Percentiles rank a stretch among this genome's conserved stretches.
These are phyloP conservation scores for Boletus tomentosulus DNA, from an alignment of 768 basidiomycete species.

Conservation along the genomic window DNA sequence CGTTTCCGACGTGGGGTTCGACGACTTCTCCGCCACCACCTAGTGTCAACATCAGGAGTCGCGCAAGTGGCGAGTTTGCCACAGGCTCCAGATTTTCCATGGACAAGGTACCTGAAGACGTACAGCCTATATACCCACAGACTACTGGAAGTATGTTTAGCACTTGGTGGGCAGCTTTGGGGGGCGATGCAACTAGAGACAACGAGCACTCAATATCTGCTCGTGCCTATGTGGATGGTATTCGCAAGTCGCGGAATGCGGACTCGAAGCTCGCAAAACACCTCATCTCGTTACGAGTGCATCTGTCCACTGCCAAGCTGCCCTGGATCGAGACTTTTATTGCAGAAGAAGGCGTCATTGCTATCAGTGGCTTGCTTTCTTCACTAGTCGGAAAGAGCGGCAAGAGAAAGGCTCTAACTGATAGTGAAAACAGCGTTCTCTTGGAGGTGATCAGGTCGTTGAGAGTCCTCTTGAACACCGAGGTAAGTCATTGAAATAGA, in stretches of 20 bases:
- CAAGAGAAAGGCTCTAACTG: conserved; percentile 55
- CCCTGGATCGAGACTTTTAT: conserved; percentile 76
- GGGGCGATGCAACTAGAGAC: conserved; percentile 39
- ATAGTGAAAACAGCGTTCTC: conserved; percentile 64
- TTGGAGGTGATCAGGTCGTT: conserved; percentile 77
- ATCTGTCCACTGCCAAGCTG: conserved; percentile 78
- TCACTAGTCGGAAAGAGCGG: conserved; percentile 62
- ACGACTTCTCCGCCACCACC: conserved; percentile 32
- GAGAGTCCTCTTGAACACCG: conserved; percentile 78
- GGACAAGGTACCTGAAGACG: conserved; percentile 28
- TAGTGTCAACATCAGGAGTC: conserved; percentile 24
- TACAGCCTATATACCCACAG: conserved; percentile 53
- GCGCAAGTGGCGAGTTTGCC: conserved; percentile 39
- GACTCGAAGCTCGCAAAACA: conserved; percentile 69
- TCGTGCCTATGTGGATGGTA: conserved; percentile 58
- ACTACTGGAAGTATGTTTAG: conserved; percentile 73
- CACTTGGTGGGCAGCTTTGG: conserved; percentile 72
- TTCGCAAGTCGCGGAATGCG: conserved; percentile 49
- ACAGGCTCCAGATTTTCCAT: conserved; percentile 18
- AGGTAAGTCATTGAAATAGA: conserved; percentile 43
- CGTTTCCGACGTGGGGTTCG: conserved; percentile 54
- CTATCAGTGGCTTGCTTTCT: conserved; percentile 54
- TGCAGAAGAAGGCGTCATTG: conserved; percentile 59
- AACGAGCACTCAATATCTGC: conserved; percentile 46
- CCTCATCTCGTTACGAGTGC: conserved; percentile 77